Conservation (phyloP, 495 filamentous ascomycete species). For the Annulohypoxylon maeteangense region DNA sequence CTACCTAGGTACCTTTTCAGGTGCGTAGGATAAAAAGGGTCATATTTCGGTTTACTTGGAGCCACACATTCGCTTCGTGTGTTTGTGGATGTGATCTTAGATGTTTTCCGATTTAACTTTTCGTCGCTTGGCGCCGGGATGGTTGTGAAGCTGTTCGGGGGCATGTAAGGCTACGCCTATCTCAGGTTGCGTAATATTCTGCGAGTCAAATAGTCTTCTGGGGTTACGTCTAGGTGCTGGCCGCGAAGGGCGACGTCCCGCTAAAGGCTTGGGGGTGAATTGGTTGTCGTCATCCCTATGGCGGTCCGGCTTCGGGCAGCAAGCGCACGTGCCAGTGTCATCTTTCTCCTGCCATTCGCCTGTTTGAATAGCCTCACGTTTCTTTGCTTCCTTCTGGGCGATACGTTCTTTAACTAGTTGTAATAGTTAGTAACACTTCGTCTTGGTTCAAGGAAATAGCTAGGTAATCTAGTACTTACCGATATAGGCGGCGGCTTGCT, state of each 20-base stretch:
- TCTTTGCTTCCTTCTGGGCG: conserved; percentile 15
- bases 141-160: neutral
- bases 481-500: conserved; percentile 41
- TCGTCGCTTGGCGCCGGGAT: neutral
- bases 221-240: neutral
- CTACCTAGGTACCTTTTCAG: neutral
- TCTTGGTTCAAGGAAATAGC: too few relatives aligned
- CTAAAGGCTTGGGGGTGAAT: neutral
- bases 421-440: conserved; percentile 1
- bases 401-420: conserved; percentile 35
- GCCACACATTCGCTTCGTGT: neutral
- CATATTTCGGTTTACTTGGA: neutral
- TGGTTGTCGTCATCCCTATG: conserved; percentile 24
- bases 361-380: conserved; percentile 17
- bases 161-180: neutral
- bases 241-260: neutral
- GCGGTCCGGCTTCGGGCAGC: conserved; percentile 42
- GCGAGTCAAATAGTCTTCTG: neutral
- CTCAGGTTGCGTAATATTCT: neutral
- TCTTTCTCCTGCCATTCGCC: conserved; percentile 32
- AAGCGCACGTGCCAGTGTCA: conserved; percentile 30
- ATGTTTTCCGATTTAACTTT: neutral
- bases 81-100: neutral
- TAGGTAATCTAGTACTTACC: conserved; percentile 45
- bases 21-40: too few relatives aligned